Percentiles rank a stretch among this genome's conserved stretches.
phyloP scores from a whole-genome alignment of 148 eudicot genomes.

The Fagopyrum homotropicum region DNA sequence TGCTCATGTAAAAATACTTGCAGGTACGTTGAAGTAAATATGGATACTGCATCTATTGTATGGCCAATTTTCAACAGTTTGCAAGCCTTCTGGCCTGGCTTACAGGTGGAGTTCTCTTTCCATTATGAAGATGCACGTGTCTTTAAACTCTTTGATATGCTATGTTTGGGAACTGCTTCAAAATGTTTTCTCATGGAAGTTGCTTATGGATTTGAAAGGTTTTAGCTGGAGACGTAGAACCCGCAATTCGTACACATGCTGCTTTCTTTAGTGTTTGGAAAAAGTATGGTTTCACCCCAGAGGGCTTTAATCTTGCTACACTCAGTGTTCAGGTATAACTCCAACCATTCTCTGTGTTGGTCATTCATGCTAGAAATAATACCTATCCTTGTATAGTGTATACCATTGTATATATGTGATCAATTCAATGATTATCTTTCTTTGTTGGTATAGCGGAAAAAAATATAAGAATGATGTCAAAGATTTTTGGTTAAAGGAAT shows the following conservation, averaged over 20 bases:
- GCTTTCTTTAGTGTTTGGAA: slow-evolving; percentile 98
- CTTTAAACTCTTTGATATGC: neutral
- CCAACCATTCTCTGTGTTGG: neutral
- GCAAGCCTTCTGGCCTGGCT: slow-evolving; percentile 99
- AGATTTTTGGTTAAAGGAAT: neutral
- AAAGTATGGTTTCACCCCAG: slow-evolving; percentile 94
- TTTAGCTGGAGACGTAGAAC: slow-evolving; percentile 94
- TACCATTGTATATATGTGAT: neutral
- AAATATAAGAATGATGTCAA: neutral
- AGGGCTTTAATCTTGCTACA: slow-evolving; percentile 96
- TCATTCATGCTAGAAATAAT: neutral
- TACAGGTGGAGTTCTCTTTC: slow-evolving; percentile 49
- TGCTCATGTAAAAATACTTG: slow-evolving; percentile 11
- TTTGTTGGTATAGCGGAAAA: neutral
- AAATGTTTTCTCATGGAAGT: neutral
- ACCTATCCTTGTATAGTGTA: neutral
- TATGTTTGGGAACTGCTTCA: neutral
- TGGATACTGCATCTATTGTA: slow-evolving; percentile 98
- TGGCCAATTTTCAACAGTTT: slow-evolving; percentile 98
- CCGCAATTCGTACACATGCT: slow-evolving; percentile 92
- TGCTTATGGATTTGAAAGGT: slow-evolving; percentile 44
- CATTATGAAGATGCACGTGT: neutral
- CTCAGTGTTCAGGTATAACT: slow-evolving; percentile 73
- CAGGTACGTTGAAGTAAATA: slow-evolving; percentile 99
- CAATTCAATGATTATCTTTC: neutral